Evolutionary conservation across 2,329 filamentous ascomycete genomes (phyloP).

Genomic region (Catunica adiposa): DNA sequence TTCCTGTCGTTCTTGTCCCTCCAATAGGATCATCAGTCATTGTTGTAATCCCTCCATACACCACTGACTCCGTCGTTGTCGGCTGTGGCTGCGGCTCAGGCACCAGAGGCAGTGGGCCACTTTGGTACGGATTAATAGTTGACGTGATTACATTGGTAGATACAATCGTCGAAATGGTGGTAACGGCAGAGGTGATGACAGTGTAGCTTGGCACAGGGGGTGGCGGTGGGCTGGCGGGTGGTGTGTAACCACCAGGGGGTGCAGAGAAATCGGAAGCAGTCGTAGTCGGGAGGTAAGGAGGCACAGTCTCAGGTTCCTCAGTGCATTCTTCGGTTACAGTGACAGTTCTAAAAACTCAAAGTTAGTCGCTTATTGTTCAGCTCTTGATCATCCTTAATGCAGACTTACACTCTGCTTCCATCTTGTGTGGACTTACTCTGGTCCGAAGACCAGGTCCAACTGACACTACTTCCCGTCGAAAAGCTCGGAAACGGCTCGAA

Average conservation of each 20-base stretch:
- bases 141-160: constrained; percentile 3
- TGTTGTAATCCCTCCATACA: constrained; percentile 2
- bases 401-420: constrained; percentile 6
- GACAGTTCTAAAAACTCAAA: constrained; percentile 3
- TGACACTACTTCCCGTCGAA: background rate
- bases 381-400: background rate
- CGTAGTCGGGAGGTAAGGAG: background rate
- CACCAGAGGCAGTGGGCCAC: background rate
- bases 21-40: background rate
- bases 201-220: background rate
- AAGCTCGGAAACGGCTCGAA: constrained; percentile 5
- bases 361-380: background rate
- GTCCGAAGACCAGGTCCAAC: background rate
- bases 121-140: background rate
- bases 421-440: background rate
- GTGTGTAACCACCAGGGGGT: constrained; percentile 1
- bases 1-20: background rate
- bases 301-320: background rate
- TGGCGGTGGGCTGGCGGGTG: background rate
- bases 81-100: background rate
- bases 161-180: background rate
- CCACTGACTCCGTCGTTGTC: background rate
- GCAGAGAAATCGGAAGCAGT: background rate
- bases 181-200: background rate
- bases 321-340: constrained; percentile 5